Conservation (phyloP, 768 basidiomycete species). For the Lyophyllum shimeji region DNA sequence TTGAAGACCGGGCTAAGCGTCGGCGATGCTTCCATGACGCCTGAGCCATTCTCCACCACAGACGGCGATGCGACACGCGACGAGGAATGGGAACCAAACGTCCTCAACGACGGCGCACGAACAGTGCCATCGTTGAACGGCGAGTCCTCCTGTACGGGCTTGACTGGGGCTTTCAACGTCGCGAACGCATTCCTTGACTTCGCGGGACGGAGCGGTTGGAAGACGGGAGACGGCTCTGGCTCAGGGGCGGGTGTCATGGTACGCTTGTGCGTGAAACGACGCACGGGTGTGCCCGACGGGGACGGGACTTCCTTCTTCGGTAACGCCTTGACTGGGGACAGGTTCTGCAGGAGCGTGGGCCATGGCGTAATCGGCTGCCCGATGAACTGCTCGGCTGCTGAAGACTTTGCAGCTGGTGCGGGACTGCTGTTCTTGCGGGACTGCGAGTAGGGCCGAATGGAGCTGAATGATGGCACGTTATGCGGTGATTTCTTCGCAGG, state of each 20-base stretch:
- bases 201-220: conserved; percentile 58
- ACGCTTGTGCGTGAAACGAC: conserved; percentile 46
- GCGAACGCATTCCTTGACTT: conserved; percentile 25
- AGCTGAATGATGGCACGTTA: conserved; percentile 40
- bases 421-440: conserved; percentile 18
- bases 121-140: conserved; percentile 16
- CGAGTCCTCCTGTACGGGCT: conserved; percentile 11
- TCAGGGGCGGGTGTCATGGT: conserved; percentile 60
- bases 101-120: conserved; percentile 38
- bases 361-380: conserved; percentile 67
- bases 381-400: conserved; percentile 21
- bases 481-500: conserved; percentile 21
- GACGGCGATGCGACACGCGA: conserved; percentile 17
- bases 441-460: conserved; percentile 50
- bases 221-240: conserved; percentile 54
- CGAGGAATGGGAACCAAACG: conserved; percentile 34
- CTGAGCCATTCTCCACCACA: not conserved
- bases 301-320: conserved; percentile 14
- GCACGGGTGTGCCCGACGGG: conserved; percentile 9
- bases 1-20: conserved; percentile 35
- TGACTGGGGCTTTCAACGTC: conserved; percentile 19
- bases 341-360: conserved; percentile 39
- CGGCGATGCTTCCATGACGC: conserved; percentile 12
- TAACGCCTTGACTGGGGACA: conserved; percentile 29
- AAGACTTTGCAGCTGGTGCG: not conserved